Evolutionary conservation across 345 rosid species (phyloP), one percentile per base, ranked within the genome.

Genomic region (Eutrema yunnanense): DNA sequence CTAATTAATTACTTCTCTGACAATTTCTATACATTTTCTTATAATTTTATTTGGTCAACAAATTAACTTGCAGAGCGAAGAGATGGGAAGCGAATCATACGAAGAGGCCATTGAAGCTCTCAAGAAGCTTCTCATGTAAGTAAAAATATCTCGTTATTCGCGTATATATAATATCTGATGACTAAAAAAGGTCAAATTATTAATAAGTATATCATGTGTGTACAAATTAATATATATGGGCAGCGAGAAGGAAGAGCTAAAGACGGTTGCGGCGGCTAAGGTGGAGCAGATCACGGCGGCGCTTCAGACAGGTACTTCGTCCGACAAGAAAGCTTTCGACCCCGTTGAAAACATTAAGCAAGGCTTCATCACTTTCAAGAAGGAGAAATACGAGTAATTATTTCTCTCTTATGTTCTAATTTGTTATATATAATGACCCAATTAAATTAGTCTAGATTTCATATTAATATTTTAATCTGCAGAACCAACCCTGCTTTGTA

Each of bases 351-450:
- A 84, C 80, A 57, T 95, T 7, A 95, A 92, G 74, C 78, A 82
- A 10, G 99, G 99, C 22, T 95, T 90, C 83, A 83, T 88, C 71
- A 9, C 79, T 78, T 95, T 89, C 96, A 95, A 95, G 88, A 85
- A 50, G 56, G 93, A 95, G 78, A 95, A 95, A 89, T 95, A 81
- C 70, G 95, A 88, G 99, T 94, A 59, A 49, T 79, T 12, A 19
- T 7, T 71, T 9, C 0, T 60, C 27, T 47, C 11, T 48, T 9
- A 8, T 52, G 34, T 60, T 14, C 5, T 41, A n/a, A n/a, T n/a
- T 68, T 10, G 9, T 43, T n/a, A 38, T 27, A 11, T 16, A 38
- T 6, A 32, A 32, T 22, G 26, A 22, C 26, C 34, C 12, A 8
- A 7, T 14, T 30, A 1, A 4, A 29, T 33, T 54, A 55, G 40